Percentiles rank a stretch among this genome's conserved stretches.
These are phyloP conservation scores for Monilinia aucupariae DNA, from an alignment of 2,329 filamentous ascomycete species.

Conservation along the genomic window DNA sequence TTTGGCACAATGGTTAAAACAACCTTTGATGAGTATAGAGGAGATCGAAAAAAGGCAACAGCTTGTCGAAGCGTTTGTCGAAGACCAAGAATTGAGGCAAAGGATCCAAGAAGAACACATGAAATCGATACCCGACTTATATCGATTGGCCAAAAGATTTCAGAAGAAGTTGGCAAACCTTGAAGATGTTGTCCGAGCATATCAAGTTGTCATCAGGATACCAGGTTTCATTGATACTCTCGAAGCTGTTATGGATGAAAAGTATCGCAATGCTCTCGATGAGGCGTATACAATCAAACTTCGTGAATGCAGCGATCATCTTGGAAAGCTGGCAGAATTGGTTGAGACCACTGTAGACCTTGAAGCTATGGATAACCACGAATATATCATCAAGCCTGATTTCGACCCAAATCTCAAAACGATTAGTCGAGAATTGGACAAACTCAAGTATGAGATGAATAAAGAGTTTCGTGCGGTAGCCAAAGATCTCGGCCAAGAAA, in stretches of 20 bases:
- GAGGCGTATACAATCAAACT: conserved; percentile 82
- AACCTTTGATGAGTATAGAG: conserved; percentile 83
- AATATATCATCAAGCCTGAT: conserved; percentile 98
- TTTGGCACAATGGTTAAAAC: conserved; percentile 94
- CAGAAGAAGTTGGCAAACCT: conserved; percentile 85
- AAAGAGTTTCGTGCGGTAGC: conserved; percentile 72
- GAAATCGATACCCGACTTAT: conserved; percentile 87
- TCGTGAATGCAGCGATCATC: conserved; percentile 66
- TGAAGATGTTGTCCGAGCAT: conserved; percentile 91
- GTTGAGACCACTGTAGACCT: conserved; percentile 97
- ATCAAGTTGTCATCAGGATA: conserved; percentile 87
- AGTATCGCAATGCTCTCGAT: conserved; percentile 82
- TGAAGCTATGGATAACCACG: conserved; percentile 90
- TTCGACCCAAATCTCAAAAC: conserved; percentile 84
- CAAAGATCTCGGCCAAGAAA: conserved; percentile 78
- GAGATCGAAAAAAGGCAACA: conserved; percentile 91
- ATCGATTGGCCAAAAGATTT: conserved; percentile 88
- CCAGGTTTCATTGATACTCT: conserved; percentile 86
- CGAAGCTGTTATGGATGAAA: conserved; percentile 91
- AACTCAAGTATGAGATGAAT: conserved; percentile 75
- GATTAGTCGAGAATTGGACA: conserved; percentile 89
- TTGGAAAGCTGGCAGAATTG: conserved; percentile 91
- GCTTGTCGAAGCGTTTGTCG: conserved; percentile 89
- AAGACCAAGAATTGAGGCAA: conserved; percentile 87
- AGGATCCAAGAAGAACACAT: conserved; percentile 96